Conservation (phyloP, 345 rosid species). For the Cardiospermum halicacabum region DNA sequence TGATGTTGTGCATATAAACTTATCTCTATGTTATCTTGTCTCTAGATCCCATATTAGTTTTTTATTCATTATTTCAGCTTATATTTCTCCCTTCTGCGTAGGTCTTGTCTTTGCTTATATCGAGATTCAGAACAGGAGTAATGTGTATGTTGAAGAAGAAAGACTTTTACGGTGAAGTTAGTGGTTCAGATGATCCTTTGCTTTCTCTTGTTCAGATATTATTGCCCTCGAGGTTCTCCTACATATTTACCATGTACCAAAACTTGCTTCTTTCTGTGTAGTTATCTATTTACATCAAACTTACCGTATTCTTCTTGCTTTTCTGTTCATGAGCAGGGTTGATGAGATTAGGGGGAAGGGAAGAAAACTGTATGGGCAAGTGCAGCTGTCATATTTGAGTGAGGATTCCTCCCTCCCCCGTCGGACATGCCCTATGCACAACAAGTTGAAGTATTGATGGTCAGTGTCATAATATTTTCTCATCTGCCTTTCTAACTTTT, state of each 20-base stretch:
- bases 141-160: slow-evolving; percentile 8
- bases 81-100: slow-evolving; percentile 3
- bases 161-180: slow-evolving; percentile 13
- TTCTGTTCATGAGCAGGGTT: too few relatives aligned
- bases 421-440: too few relatives aligned
- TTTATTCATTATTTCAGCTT: background rate
- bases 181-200: slow-evolving; percentile 16
- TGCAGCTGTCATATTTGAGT: too few relatives aligned
- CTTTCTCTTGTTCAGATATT: slow-evolving; percentile 14
- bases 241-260: slow-evolving; percentile 11
- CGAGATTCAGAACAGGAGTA: background rate
- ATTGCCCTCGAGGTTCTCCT: slow-evolving; percentile 13
- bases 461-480: too few relatives aligned
- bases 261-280: background rate
- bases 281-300: background rate
- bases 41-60: slow-evolving; percentile 5
- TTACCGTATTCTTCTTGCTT: too few relatives aligned
- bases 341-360: too few relatives aligned
- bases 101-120: slow-evolving; percentile 10
- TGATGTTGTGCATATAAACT: slow-evolving; percentile 27
- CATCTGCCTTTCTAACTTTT: too few relatives aligned
- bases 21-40: background rate
- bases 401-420: too few relatives aligned
- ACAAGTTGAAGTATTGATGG: too few relatives aligned
- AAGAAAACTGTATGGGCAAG: too few relatives aligned